Percentiles rank a stretch among this genome's conserved stretches.
phyloP scores from a whole-genome alignment of 2,329 filamentous ascomycete species.

The Cladophialophora psammophila region DNA sequence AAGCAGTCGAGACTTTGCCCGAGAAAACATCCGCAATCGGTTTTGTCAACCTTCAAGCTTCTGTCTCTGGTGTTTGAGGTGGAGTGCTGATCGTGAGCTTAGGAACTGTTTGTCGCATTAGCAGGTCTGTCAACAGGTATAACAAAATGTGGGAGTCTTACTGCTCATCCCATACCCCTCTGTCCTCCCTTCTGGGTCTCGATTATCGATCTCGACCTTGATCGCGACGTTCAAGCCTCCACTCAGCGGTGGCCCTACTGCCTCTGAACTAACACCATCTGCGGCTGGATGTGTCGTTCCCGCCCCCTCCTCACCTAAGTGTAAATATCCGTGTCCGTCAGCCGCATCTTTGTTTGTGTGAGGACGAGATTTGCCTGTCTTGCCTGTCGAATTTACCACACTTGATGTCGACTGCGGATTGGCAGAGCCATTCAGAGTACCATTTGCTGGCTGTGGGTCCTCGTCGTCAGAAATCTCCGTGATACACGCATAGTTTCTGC shows the following conservation, averaged over 20 bases:
- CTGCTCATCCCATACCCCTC: constrained; percentile 59
- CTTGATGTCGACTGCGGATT: background rate
- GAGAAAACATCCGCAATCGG: background rate
- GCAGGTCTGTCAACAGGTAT: background rate
- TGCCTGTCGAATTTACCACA: constrained; percentile 31
- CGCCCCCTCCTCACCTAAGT: constrained; percentile 76
- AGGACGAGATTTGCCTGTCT: constrained; percentile 35
- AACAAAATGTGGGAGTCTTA: constrained; percentile 42
- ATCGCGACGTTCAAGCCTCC: constrained; percentile 56
- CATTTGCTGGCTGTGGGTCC: constrained; percentile 27
- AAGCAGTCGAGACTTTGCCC: background rate
- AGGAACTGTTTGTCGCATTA: constrained; percentile 23
- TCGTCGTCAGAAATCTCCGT: constrained; percentile 55
- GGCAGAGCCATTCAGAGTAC: constrained; percentile 38
- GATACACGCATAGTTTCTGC: constrained; percentile 70
- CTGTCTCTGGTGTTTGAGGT: constrained; percentile 1
- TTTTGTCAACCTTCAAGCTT: background rate
- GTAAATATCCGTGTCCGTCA: constrained; percentile 74
- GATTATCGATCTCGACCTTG: constrained; percentile 56
- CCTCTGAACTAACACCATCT: constrained; percentile 50
- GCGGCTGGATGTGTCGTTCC: constrained; percentile 82
- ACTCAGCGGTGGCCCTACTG: constrained; percentile 47
- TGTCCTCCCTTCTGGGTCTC: constrained; percentile 50
- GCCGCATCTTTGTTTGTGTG: constrained; percentile 47
- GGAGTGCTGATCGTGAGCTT: constrained; percentile 26